Evolutionary conservation across 768 basidiomycete species (phyloP), one percentile per base, ranked within the genome.

Genomic region (Fibroporia radiculosa): DNA sequence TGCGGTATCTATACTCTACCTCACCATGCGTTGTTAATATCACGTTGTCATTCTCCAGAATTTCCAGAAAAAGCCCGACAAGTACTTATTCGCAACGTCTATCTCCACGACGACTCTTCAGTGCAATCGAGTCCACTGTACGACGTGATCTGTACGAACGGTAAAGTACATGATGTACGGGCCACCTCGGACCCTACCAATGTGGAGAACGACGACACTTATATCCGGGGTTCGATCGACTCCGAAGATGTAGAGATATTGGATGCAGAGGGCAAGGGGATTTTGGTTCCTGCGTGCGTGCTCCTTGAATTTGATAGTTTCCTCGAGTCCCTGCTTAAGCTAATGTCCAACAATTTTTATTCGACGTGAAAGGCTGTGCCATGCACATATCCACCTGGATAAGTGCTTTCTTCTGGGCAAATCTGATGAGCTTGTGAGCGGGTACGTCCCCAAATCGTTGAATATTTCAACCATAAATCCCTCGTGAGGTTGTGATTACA

Each of bases 311-410:
- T 43, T 19, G 31, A 29, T 35, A 22, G 18, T 40, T 12, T 26
- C 40, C 31, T 39, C 40, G 38, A 36, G 14, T 37, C 40, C 16
- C 33, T 29, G 20, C 29, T 18, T 18, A 22, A 23, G 23, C 12
- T 28, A n/a, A 23, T 36, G 28, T 12, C 23, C 16, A 10, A 26
- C 6, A 32, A 51, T 52, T 38, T 33, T 22, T 10, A 28, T 32
- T 22, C n/a, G n/a, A n/a, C n/a, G 28, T 25, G 13, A n/a, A 40
- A 69, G 71, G 6, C 45, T 81, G 40, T 80, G 78, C 57, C 79
- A 80, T 60, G 70, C 76, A 16, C 78, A 82, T 53, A 74, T 83
- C 52, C 80, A 80, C 60, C 68, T 82, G 25, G 80, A 82, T 66
- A 80, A 83, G 61, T 81, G 77, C 61, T 80, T 80, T 57, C 74